phyloP scores from a whole-genome alignment of 345 rosid species.

The Atalantia buxifolia region DNA sequence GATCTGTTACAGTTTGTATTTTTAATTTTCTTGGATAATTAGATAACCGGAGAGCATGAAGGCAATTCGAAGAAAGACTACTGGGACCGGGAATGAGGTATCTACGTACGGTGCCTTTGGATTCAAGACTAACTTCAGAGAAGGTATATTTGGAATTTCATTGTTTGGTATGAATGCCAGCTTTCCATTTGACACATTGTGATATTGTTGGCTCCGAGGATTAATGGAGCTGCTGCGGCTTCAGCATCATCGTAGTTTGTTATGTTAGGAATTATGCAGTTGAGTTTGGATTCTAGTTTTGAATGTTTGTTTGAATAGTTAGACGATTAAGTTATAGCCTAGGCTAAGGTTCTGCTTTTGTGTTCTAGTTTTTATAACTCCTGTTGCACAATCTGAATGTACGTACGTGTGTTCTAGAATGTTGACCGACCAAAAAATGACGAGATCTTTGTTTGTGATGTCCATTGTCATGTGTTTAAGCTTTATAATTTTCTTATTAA shows the following conservation, averaged over 20 bases:
- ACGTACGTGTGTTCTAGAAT: too few species aligned
- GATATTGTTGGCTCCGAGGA: slow-evolving; percentile 4
- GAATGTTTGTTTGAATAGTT: not conserved
- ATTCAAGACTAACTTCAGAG: slow-evolving; percentile 28
- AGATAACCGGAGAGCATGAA: slow-evolving; percentile 23
- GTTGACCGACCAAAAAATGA: too few species aligned
- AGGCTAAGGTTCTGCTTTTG: not conserved
- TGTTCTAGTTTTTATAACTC: too few species aligned
- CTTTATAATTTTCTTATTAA: too few species aligned
- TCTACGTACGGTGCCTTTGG: slow-evolving; percentile 15
- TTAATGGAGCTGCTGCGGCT: not conserved
- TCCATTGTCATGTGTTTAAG: too few species aligned
- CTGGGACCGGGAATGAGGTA: slow-evolving; percentile 28
- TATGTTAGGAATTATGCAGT: not conserved
- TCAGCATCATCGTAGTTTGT: not conserved
- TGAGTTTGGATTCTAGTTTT: not conserved
- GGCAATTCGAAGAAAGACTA: slow-evolving; percentile 22
- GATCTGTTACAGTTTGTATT: not conserved
- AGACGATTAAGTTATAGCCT: not conserved
- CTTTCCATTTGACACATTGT: not conserved
- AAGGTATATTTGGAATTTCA: slow-evolving; percentile 1
- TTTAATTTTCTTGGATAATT: not conserved
- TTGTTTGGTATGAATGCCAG: not conserved
- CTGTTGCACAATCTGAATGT: too few species aligned
- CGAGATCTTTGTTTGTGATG: too few species aligned